Percentiles rank a stretch among this genome's conserved stretches.
Conservation (phyloP, 192 early-diverging fungal species). For the Chytriomyces hyalinus region DNA sequence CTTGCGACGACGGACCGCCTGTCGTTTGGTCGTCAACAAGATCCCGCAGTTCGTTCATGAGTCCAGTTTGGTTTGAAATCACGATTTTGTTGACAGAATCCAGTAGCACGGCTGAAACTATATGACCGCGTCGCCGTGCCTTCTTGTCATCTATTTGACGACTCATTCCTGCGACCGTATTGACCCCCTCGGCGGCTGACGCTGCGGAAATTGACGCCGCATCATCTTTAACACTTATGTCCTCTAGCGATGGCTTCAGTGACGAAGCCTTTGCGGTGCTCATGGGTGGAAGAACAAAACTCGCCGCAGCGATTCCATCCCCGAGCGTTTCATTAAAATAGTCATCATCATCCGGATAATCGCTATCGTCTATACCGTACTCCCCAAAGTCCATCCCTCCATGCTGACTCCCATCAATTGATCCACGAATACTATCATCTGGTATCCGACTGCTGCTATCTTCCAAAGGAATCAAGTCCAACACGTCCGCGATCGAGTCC, state of each 20-base stretch:
- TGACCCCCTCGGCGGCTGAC: background rate
- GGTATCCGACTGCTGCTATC: slow-evolving; percentile 28
- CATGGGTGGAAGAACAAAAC: background rate
- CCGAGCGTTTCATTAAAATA: background rate
- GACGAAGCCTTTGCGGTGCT: background rate
- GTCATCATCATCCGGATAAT: background rate
- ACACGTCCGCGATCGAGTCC: slow-evolving; percentile 25
- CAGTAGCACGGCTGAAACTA: background rate
- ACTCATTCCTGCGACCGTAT: background rate
- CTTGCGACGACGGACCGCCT: background rate
- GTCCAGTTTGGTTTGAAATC: background rate
- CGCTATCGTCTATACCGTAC: background rate
- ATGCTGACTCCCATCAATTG: slow-evolving; percentile 7
- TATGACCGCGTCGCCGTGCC: background rate
- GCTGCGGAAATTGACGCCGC: background rate
- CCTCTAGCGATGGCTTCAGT: background rate
- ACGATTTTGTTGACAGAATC: background rate
- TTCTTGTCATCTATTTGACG: background rate
- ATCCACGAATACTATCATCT: background rate
- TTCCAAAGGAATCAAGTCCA: slow-evolving; percentile 24
- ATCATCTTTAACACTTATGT: background rate
- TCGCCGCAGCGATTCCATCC: background rate
- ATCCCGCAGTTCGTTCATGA: background rate
- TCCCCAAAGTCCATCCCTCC: background rate
- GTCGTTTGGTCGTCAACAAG: background rate